Percentiles rank a stretch among this genome's conserved stretches.
Evolutionary conservation across 169 alveolate species (phyloP).

Genomic region (Cryptosporidium sp.): DNA sequence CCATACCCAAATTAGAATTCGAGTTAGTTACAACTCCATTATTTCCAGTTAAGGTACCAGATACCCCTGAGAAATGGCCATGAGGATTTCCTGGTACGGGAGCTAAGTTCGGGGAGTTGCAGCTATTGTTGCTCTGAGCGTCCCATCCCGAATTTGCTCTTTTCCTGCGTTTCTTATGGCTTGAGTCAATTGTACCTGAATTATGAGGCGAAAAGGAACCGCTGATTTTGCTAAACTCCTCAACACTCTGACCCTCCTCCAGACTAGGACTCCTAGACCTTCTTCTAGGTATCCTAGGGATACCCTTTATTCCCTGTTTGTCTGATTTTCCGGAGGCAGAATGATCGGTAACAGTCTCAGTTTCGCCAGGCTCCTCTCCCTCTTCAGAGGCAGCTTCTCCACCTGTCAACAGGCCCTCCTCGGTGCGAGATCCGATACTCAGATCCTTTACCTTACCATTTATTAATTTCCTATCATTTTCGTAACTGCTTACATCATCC

Average conservation of each 20-base stretch:
- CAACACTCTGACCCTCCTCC: slow-evolving; percentile 62
- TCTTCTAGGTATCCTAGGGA: slow-evolving; percentile 65
- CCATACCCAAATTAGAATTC: slow-evolving; percentile 14
- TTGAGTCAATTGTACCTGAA: slow-evolving; percentile 55
- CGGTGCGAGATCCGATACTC: slow-evolving; percentile 34
- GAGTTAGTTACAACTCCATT: slow-evolving; percentile 16
- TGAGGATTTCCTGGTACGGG: slow-evolving; percentile 19
- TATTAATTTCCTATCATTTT: slow-evolving; percentile 31
- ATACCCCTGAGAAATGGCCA: slow-evolving; percentile 7
- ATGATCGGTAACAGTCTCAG: slow-evolving; percentile 1
- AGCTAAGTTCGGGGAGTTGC: slow-evolving; percentile 55
- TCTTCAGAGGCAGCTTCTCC: slow-evolving; percentile 53
- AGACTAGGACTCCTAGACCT: slow-evolving; percentile 76
- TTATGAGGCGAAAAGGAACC: slow-evolving; percentile 51
- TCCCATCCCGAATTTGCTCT: slow-evolving; percentile 72
- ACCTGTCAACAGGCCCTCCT: slow-evolving; percentile 2
- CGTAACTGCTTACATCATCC: slow-evolving; percentile 15
- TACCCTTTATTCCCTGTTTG: slow-evolving; percentile 31
- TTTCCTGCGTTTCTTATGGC: slow-evolving; percentile 53
- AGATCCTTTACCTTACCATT: slow-evolving; percentile 37
- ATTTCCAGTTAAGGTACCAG: slow-evolving; percentile 12
- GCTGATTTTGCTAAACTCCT: slow-evolving; percentile 44
- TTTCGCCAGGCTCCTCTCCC: slow-evolving; percentile 60
- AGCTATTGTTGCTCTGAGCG: slow-evolving; percentile 48
- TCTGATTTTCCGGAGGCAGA: neutral